phyloP scores from a whole-genome alignment of 2,329 filamentous ascomycete species.

The Monilinia fructigena region DNA sequence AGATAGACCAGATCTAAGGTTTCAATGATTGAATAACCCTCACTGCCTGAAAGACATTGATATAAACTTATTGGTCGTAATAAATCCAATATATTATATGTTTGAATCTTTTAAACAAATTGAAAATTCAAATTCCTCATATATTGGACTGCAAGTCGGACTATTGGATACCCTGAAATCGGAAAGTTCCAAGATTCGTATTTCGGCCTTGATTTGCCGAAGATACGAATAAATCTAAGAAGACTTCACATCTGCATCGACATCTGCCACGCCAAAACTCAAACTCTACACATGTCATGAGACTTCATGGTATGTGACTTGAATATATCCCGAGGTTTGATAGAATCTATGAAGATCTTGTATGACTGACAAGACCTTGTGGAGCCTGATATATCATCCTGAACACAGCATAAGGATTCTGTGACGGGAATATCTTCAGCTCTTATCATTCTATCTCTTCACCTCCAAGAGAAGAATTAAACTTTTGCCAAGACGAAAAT shows the following conservation, averaged over 20 bases:
- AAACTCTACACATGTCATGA: not conserved
- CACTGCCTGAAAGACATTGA: too few species aligned
- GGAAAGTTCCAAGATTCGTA: not conserved
- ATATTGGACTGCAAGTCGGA: too few species aligned
- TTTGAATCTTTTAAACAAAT: too few species aligned
- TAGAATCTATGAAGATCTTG: not conserved
- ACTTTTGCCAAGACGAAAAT: slow-evolving; percentile 18
- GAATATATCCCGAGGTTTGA: not conserved
- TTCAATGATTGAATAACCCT: too few species aligned
- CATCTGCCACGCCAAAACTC: too few species aligned
- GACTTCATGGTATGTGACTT: not conserved
- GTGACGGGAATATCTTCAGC: not conserved
- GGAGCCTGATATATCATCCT: not conserved
- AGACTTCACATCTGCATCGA: not conserved
- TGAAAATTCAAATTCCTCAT: too few species aligned
- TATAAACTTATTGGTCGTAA: too few species aligned
- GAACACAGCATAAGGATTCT: not conserved
- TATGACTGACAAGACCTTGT: not conserved
- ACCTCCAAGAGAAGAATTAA: not conserved
- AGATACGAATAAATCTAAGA: not conserved
- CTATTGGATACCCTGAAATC: too few species aligned
- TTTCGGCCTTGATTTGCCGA: not conserved
- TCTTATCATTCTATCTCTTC: not conserved
- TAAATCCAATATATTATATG: too few species aligned
- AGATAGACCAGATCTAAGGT: too few species aligned